phyloP scores from a whole-genome alignment of 2,329 filamentous ascomycete genomes.

The Cladophialophora chaetospira region DNA sequence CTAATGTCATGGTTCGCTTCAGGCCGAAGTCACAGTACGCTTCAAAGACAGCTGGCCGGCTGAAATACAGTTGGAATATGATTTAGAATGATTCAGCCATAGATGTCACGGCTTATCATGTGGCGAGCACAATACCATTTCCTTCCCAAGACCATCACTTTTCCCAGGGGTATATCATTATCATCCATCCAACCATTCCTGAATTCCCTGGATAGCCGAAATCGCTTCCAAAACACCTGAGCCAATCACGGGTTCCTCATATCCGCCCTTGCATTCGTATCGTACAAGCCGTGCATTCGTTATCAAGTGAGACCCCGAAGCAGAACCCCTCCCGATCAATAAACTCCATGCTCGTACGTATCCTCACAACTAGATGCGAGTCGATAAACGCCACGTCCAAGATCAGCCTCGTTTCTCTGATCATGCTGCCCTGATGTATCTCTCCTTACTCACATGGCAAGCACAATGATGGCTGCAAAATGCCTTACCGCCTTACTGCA shows the following conservation, averaged over 20 bases:
- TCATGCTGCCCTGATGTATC: background rate
- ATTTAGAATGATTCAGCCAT: too few species aligned
- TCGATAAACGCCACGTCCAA: background rate
- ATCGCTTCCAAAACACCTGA: background rate
- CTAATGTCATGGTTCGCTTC: too few species aligned
- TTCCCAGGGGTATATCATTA: background rate
- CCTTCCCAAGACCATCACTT: background rate
- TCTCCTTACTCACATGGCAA: too few species aligned
- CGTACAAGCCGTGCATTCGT: background rate
- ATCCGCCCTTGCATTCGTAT: background rate
- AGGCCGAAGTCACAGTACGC: too few species aligned
- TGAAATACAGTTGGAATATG: too few species aligned
- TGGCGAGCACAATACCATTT: too few species aligned
- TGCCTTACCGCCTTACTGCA: too few species aligned
- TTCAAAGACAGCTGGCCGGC: too few species aligned
- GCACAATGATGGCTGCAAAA: too few species aligned
- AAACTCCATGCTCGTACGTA: too few species aligned
- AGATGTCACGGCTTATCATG: too few species aligned
- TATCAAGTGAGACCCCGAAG: background rate
- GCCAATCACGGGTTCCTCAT: background rate
- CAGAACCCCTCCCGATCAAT: background rate
- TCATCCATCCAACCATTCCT: background rate
- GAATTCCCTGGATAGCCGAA: background rate
- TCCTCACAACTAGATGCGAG: background rate
- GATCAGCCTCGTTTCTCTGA: background rate